Evolutionary conservation across 768 basidiomycete species (phyloP), one percentile per base, ranked within the genome.

Genomic region (Leccinum ochraceum): DNA sequence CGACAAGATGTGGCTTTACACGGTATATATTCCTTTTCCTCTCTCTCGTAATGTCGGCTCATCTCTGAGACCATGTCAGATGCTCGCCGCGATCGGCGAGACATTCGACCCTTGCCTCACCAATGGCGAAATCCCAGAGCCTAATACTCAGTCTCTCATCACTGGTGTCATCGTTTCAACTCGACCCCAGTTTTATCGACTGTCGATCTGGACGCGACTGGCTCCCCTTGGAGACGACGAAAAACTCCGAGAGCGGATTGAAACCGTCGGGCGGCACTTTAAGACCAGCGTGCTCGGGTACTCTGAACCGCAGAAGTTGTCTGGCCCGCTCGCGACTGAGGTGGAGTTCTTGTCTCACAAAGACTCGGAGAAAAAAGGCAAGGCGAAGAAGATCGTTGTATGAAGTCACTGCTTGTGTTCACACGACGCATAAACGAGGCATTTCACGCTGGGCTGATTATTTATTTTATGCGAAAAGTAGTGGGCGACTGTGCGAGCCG

Each of bases 11-110:
- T 99, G 97, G 97, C 83, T 99, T 57, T 95, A 95, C 78, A 99
- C 97, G 54, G 96, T 97, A 73, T 46, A 76, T 74, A 42, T 6
- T 60, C 56, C 17, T 49, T 8, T 56, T 24, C 16, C 16, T 22
- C 44, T 42, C 8, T 44, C 50, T 44, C 50, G 24, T 58, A 7
- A 28, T 11, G 37, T 46, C 22, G 32, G 14, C 60, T 65, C 22
- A 67, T 28, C 11, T 11, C 49, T 57, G 42, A n/a, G n/a, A 24
- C 7, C 16, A 30, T 46, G 46, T 30, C 75, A 98, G 97, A 98
- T 98, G 96, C 87, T 99, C 60, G 97, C 97, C 61, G 97, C 96
- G 50, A 99, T 99, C 66, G 97, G 97, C 56, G 97, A 99, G 78
- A 99, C 95, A 0, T 98, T 97, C 74, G 97, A 98, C 76, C 94